A percentile compares a stretch with the other conserved stretches of the same genome.
phyloP scores from a whole-genome alignment of 2,329 filamentous ascomycete genomes.

The Ilyonectria destructans region DNA sequence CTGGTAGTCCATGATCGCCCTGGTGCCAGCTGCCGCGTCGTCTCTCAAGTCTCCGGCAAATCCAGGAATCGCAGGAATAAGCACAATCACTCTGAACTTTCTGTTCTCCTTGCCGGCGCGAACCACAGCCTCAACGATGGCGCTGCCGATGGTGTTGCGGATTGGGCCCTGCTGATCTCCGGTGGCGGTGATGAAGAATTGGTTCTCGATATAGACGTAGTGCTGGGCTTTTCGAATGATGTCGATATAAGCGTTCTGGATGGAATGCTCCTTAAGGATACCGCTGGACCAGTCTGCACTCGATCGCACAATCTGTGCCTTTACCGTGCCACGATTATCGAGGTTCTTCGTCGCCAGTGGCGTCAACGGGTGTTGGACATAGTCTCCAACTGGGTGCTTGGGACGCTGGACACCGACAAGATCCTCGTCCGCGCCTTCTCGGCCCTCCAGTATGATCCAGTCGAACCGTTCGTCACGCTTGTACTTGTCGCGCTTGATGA shows the following conservation, averaged over 20 bases:
- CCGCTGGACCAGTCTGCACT: constrained; percentile 96
- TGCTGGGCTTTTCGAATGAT: constrained; percentile 91
- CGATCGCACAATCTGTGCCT: constrained; percentile 90
- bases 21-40: constrained; percentile 86
- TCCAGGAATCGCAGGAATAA: constrained; percentile 93
- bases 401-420: constrained; percentile 91
- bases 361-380: constrained; percentile 84
- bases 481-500: constrained; percentile 97
- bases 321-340: constrained; percentile 80
- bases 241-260: constrained; percentile 89
- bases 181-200: constrained; percentile 98
- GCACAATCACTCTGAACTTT: constrained; percentile 91
- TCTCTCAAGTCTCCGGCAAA: constrained; percentile 93
- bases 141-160: constrained; percentile 87
- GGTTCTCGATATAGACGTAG: constrained; percentile 98
- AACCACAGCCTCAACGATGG: constrained; percentile 93
- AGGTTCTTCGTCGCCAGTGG: constrained; percentile 78
- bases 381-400: constrained; percentile 90
- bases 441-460: constrained; percentile 86
- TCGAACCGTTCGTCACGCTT: constrained; percentile 89
- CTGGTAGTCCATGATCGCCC: constrained; percentile 98
- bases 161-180: constrained; percentile 90
- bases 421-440: constrained; percentile 85
- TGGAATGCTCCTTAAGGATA: constrained; percentile 86
- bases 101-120: constrained; percentile 85